phyloP scores from a whole-genome alignment of 495 filamentous ascomycete species.

The Achaetomiella virescens region DNA sequence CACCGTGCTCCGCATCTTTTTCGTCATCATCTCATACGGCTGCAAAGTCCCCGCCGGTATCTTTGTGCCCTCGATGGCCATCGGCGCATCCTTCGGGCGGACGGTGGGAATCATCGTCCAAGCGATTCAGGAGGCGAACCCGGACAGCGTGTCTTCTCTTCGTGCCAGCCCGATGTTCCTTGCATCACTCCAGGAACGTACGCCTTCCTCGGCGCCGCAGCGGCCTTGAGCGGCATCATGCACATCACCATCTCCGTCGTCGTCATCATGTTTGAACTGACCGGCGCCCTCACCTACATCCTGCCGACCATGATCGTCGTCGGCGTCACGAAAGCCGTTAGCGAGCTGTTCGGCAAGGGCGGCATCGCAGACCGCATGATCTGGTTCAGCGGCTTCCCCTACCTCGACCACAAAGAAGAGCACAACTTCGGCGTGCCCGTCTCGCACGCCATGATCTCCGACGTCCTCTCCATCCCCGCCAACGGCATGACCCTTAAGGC shows the following conservation, averaged over 20 bases:
- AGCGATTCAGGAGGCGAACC: slow-evolving; percentile 76
- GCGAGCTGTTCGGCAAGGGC: slow-evolving; percentile 86
- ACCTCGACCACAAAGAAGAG: slow-evolving; percentile 96
- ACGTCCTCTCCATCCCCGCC: slow-evolving; percentile 67
- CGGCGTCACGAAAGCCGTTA: slow-evolving; percentile 90
- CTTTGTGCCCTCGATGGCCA: slow-evolving; percentile 96
- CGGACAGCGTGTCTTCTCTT: slow-evolving; percentile 71
- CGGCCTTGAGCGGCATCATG: slow-evolving; percentile 97
- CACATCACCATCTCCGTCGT: slow-evolving; percentile 94
- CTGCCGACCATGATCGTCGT: slow-evolving; percentile 98
- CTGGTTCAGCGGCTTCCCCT: slow-evolving; percentile 98
- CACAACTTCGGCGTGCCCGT: slow-evolving; percentile 96
- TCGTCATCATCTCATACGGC: slow-evolving; percentile 95
- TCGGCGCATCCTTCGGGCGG: slow-evolving; percentile 88
- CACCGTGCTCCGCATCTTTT: slow-evolving; percentile 69
- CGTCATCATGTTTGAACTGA: slow-evolving; percentile 98
- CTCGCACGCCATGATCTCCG: slow-evolving; percentile 82
- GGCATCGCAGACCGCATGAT: slow-evolving; percentile 98
- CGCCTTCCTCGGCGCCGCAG: slow-evolving; percentile 86
- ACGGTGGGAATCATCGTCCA: slow-evolving; percentile 94
- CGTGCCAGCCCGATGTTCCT: slow-evolving; percentile 84
- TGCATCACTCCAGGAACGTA: slow-evolving; percentile 97
- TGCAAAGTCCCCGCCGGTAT: slow-evolving; percentile 98
- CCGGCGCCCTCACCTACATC: slow-evolving; percentile 91
- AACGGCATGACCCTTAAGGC: slow-evolving; percentile 67